Base-by-base conservation (phyloP, 805 yeast species). In the Myxozyma neglecta region DNA sequence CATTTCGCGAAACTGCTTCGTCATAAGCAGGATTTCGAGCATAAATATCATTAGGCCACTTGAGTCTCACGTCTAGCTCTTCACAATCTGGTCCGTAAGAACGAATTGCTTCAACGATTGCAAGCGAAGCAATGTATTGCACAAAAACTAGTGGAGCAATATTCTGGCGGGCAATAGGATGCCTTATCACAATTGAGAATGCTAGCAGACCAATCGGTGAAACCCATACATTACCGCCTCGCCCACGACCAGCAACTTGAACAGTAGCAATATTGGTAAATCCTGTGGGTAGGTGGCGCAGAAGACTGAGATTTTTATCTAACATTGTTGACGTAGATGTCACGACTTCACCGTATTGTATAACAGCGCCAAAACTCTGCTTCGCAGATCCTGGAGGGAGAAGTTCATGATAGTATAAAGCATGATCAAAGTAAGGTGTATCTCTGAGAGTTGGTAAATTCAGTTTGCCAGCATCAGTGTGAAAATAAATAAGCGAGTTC, bases 31-130 rank as follows among this genome's bases (percentile, higher is more conserved):
- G 96, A 58, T 83, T 85, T 68, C 84, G 72, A 3, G 87, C 84
- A 71, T 90, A 94, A 13, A 94, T 76, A 73, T 94, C 99, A 72
- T 94, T 94, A 1, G 99, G 99, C 99, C 99, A 94, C 72, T 94
- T 94, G 62, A 94, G 81, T 54, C 84, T 81, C 14, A 93, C 79
- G 0, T 97, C 97, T 68, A 94, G 74, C 50, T 84, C 87, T 20
- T 84, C 86, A 71, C 86, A 90, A 0, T 89, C 90, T 0, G 76
- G 74, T 1, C 84, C 84, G 69, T 90, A 85, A 1, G 83, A 77
- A 40, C 83, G 73, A 16, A 93, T 80, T 34, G 96, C 89, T 71
- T 88, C 90, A 9, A 92, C 86, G 55, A 88, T 81, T 0, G 98
- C 97, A 65, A 94, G 74, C 58, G 94, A 85, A 7, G 89, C 84